Evolutionary conservation across 768 basidiomycete species (phyloP).

Genomic region (Mycena amicta): DNA sequence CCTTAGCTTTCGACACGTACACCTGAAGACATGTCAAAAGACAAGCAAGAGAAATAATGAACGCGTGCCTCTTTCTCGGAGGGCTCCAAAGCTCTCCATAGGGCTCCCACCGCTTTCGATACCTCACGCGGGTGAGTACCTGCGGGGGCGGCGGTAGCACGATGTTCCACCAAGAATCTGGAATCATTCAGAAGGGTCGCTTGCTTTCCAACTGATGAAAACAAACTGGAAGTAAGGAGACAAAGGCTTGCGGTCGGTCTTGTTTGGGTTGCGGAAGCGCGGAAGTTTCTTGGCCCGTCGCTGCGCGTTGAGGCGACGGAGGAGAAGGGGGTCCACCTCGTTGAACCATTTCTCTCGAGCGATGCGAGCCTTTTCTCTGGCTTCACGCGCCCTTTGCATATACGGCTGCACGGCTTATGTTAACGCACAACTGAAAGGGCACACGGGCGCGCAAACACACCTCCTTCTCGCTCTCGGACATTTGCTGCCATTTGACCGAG

Average conservation of each 20-base stretch:
- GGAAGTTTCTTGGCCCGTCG: conserved; percentile 2
- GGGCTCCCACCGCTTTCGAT: not conserved
- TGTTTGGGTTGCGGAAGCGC: not conserved
- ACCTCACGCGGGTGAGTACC: not conserved
- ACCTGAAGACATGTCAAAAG: too few species aligned
- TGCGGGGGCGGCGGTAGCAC: too few species aligned
- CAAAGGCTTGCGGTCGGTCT: not conserved
- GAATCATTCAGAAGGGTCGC: too few species aligned
- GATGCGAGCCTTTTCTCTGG: not conserved
- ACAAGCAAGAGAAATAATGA: too few species aligned
- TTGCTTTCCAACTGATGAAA: too few species aligned
- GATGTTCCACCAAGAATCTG: not conserved
- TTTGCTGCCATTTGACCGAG: not conserved
- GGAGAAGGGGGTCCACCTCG: conserved; percentile 17
- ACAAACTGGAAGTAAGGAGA: not conserved
- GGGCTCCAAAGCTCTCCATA: not conserved
- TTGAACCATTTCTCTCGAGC: conserved; percentile 20
- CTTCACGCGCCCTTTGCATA: conserved; percentile 1
- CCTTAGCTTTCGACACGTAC: too few species aligned
- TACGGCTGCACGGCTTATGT: not conserved
- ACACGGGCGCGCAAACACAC: not conserved
- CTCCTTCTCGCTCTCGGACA: conserved; percentile 1
- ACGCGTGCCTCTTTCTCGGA: not conserved
- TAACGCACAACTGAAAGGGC: not conserved
- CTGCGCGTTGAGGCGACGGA: conserved; percentile 20